Base-by-base conservation (phyloP, 2,329 filamentous ascomycete species). In the Ceratocystis huliohia region DNA sequence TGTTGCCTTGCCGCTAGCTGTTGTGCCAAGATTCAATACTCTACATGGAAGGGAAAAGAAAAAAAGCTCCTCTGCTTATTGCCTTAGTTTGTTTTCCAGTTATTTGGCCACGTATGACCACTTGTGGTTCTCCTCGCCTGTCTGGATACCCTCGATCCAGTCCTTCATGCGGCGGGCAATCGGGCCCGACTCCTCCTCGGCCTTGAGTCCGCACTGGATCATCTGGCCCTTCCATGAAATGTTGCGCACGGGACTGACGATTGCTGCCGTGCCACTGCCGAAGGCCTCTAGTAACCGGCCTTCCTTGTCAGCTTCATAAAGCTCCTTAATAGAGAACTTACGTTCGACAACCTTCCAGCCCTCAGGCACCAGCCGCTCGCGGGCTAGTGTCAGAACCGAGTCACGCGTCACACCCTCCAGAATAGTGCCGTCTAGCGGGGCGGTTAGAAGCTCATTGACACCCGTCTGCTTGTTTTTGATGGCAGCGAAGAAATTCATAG, bases 401-500 rank as follows among this genome's bases (percentile, higher is more conserved):
- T 99, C 93, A 71, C 94, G 82, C 10, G 92, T 96, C 5, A 99
- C 91, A 72, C 94, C 94, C 77, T 95, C 91, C 59, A 99, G 83
- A 70, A 99, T 99, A 37, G 93, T 99, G 63, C 94, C 94, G 75
- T 99, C 94, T 15, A 99, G 82, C 28, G 94, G 94, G 46, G 93
- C 91, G n/a, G 94, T 99, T 72, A 96, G 76, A 65, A 99, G 84
- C 80, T 96, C 92, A 74, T 92, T 93, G 78, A 92, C 84, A 6
- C 93, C 94, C 13, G 91, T 94, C 75, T 89, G 82, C 81, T 89
- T 89, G 80, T 95, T 86, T 78, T 85, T 86, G 72, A 97, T 78
- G 53, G 88, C 92, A 41, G 88, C 87, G 73, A 97, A 99, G 75
- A 99, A 86, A 78, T 99, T 99, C 94, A 99, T 99, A 67, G 94